A percentile compares a stretch with the other conserved stretches of the same genome.
Conservation (phyloP, 345 rosid species). For the Lepidium aucheri region DNA sequence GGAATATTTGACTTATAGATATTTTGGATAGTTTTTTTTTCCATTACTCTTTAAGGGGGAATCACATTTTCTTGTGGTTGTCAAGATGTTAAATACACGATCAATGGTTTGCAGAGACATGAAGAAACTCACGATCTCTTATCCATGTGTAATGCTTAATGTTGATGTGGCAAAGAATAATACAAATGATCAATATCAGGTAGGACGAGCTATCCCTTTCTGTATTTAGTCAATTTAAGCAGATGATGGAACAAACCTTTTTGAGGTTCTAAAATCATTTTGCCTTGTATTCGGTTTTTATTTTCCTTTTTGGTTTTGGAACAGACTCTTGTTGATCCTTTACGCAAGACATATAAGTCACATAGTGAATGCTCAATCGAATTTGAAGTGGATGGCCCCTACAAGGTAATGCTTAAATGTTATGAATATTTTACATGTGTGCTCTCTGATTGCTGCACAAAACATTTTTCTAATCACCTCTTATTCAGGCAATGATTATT, state of each 20-base stretch:
- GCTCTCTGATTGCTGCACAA: conserved; percentile 14
- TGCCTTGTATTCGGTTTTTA: conserved; percentile 7
- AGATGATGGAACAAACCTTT: background rate
- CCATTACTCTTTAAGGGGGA: background rate
- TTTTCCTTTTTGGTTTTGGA: conserved; percentile 20
- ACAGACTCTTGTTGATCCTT: conserved; percentile 77
- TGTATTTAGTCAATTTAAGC: background rate
- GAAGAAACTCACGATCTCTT: conserved; percentile 85
- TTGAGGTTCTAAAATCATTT: conserved; percentile 9
- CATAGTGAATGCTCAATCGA: conserved; percentile 98
- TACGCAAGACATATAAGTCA: conserved; percentile 62
- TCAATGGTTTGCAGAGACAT: conserved; percentile 46
- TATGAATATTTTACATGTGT: conserved; percentile 7
- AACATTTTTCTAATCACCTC: background rate
- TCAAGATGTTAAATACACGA: conserved; percentile 8
- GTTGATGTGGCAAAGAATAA: conserved; percentile 90
- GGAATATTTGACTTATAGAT: background rate
- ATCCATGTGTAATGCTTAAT: conserved; percentile 97
- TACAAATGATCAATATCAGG: conserved; percentile 98
- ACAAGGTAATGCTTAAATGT: conserved; percentile 58
- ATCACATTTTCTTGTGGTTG: conserved; percentile 10
- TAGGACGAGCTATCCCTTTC: conserved; percentile 17
- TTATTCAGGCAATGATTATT: conserved; percentile 84
- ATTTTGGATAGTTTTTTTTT: background rate
- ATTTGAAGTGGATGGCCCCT: conserved; percentile 99